phyloP scores from a whole-genome alignment of 176 grass and related monocot genomes.

The Ensete glaucum region DNA sequence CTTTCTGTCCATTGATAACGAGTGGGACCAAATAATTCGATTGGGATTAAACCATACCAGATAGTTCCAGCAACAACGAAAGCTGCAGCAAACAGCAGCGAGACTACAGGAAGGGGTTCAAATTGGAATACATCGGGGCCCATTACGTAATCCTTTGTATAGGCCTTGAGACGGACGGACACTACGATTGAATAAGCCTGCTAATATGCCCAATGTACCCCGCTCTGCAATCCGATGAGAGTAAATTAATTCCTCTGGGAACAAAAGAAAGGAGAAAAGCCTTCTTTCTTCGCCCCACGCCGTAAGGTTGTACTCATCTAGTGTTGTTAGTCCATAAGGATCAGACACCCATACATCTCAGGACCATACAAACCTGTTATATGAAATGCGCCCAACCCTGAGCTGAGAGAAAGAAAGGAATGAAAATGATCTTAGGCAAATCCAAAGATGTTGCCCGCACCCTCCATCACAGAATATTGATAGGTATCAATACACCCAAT shows the following conservation, averaged over 20 bases:
- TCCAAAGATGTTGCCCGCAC: background rate
- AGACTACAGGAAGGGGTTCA: background rate
- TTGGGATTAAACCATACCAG: conserved; percentile 20
- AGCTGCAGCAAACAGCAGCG: conserved; percentile 5
- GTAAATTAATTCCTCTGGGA: too few relatives aligned
- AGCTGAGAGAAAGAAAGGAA: conserved; percentile 11
- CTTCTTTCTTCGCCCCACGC: too few relatives aligned
- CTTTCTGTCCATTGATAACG: background rate
- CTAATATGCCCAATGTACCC: conserved; percentile 5
- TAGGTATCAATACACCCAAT: too few relatives aligned
- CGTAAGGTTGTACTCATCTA: too few relatives aligned
- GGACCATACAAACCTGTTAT: too few relatives aligned
- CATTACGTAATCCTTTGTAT: conserved; percentile 9
- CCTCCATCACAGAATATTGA: background rate
- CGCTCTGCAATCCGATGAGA: too few relatives aligned
- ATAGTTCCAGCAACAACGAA: conserved; percentile 24
- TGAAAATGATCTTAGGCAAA: background rate
- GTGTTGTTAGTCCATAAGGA: too few relatives aligned
- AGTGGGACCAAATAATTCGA: conserved; percentile 23
- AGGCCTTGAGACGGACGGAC: conserved; percentile 2
- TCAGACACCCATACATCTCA: too few relatives aligned
- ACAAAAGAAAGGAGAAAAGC: background rate
- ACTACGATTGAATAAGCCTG: conserved; percentile 11
- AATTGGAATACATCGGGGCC: background rate
- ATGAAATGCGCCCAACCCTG: too few relatives aligned